phyloP scores from a whole-genome alignment of 2,329 filamentous ascomycete species.

The Emergomyces orientalis region DNA sequence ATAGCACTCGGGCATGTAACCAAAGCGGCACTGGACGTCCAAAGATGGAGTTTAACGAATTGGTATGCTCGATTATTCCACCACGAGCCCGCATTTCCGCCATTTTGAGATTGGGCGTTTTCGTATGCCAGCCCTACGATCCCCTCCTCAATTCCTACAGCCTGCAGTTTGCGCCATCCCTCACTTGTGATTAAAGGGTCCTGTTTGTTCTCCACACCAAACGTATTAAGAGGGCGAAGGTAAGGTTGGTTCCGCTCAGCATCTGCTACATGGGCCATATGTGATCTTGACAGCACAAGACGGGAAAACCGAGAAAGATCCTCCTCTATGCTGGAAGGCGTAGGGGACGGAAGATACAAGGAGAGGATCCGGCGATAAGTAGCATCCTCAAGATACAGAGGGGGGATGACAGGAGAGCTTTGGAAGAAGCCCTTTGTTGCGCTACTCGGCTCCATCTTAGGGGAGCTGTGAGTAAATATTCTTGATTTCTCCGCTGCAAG shows the following conservation, averaged over 20 bases:
- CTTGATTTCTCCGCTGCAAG: background rate
- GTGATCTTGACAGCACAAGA: constrained; percentile 17
- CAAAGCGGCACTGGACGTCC: constrained; percentile 21
- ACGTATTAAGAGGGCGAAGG: constrained; percentile 19
- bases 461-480: background rate
- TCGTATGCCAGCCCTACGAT: constrained; percentile 21
- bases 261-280: constrained; percentile 17
- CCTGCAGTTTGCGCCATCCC: constrained; percentile 21
- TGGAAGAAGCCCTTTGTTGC: constrained; percentile 22
- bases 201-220: constrained; percentile 20
- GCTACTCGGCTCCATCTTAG: constrained; percentile 20
- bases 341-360: constrained; percentile 18
- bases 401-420: constrained; percentile 14
- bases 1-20: constrained; percentile 23
- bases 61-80: constrained; percentile 21
- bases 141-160: constrained; percentile 21
- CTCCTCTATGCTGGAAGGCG: constrained; percentile 15
- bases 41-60: constrained; percentile 19
- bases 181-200: constrained; percentile 21
- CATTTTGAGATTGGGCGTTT: background rate
- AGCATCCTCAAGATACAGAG: constrained; percentile 18
- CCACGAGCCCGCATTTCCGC: background rate
- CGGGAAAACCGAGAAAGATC: constrained; percentile 19
- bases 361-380: constrained; percentile 18
- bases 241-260: constrained; percentile 19